Percentiles rank a stretch among this genome's conserved stretches.
Conservation (phyloP, 192 early-diverging fungal genomes). For the Linnemannia hyalina region DNA sequence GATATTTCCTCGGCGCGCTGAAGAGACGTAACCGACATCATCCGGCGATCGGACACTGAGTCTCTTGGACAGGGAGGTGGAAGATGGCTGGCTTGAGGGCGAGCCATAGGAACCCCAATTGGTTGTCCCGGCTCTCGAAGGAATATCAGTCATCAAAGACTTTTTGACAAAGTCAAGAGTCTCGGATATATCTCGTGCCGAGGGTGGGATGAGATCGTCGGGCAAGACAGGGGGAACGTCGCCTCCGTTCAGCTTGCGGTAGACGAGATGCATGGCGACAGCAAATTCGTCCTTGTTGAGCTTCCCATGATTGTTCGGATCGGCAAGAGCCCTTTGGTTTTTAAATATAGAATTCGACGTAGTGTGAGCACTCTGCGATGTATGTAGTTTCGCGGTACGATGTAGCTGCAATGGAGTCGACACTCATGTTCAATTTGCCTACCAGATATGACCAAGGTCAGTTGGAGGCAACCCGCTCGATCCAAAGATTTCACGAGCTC, state of each 20-base stretch:
- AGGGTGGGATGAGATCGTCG: constrained; percentile 88
- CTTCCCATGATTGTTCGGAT: constrained; percentile 87
- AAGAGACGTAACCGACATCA: constrained; percentile 58
- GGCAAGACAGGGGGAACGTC: constrained; percentile 86
- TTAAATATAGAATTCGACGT: constrained; percentile 8
- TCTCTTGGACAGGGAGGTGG: constrained; percentile 38
- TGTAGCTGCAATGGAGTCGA: neutral
- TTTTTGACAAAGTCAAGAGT: constrained; percentile 73
- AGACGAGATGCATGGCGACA: constrained; percentile 97
- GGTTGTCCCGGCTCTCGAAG: constrained; percentile 44
- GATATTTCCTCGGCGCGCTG: constrained; percentile 46
- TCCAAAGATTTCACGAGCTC: constrained; percentile 78
- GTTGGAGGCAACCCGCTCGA: constrained; percentile 78
- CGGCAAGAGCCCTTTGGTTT: constrained; percentile 75
- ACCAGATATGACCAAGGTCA: constrained; percentile 86
- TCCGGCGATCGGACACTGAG: constrained; percentile 51
- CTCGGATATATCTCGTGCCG: constrained; percentile 84
- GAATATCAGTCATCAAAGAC: constrained; percentile 72
- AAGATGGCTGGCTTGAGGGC: constrained; percentile 16
- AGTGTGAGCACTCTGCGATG: neutral
- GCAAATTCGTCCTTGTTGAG: constrained; percentile 96
- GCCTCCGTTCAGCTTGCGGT: constrained; percentile 86
- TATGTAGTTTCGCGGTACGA: neutral
- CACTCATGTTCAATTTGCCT: neutral
- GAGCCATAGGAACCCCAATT: constrained; percentile 47